Evolutionary conservation across 176 grass and related monocot species (phyloP).

Genomic region (Oryza glumipatula): DNA sequence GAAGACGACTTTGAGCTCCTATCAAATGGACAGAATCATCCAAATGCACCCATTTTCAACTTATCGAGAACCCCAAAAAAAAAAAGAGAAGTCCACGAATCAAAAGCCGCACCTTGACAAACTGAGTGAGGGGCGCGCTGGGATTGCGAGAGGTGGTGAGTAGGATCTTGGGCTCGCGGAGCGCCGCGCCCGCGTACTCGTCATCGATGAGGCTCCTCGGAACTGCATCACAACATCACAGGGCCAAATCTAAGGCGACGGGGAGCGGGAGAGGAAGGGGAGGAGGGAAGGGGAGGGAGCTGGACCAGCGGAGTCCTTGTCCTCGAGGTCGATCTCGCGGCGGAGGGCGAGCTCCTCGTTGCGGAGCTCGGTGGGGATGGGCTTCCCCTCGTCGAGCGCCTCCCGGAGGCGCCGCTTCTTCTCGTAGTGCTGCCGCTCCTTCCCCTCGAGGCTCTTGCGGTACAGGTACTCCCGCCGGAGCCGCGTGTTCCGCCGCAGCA

Average conservation of each 20-base stretch:
- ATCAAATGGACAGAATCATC: conserved; percentile 15
- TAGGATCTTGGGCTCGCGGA: conserved; percentile 77
- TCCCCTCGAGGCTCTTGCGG: conserved; percentile 77
- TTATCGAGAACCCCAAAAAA: neutral
- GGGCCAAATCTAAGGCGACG: neutral
- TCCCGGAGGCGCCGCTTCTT: conserved; percentile 85
- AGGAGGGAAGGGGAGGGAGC: neutral
- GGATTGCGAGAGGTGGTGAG: conserved; percentile 86
- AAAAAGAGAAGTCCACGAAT: neutral
- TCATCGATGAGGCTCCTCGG: conserved; percentile 72
- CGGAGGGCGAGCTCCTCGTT: conserved; percentile 74
- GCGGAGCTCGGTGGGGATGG: conserved; percentile 86
- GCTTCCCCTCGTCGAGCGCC: conserved; percentile 83
- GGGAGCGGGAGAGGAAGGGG: neutral
- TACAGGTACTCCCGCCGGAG: conserved; percentile 68
- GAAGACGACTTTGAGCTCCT: conserved; percentile 92
- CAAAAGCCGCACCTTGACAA: conserved; percentile 65
- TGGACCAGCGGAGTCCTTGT: conserved; percentile 60
- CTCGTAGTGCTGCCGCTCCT: conserved; percentile 81
- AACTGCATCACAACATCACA: conserved; percentile 37
- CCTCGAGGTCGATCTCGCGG: conserved; percentile 82
- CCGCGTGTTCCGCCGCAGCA: conserved; percentile 60
- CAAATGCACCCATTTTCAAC: neutral
- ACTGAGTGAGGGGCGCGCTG: conserved; percentile 62
- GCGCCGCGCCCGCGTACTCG: conserved; percentile 64